Evolutionary conservation across 2,329 filamentous ascomycete species (phyloP), one percentile per base, ranked within the genome.

Genomic region (Fusarium buxicola): DNA sequence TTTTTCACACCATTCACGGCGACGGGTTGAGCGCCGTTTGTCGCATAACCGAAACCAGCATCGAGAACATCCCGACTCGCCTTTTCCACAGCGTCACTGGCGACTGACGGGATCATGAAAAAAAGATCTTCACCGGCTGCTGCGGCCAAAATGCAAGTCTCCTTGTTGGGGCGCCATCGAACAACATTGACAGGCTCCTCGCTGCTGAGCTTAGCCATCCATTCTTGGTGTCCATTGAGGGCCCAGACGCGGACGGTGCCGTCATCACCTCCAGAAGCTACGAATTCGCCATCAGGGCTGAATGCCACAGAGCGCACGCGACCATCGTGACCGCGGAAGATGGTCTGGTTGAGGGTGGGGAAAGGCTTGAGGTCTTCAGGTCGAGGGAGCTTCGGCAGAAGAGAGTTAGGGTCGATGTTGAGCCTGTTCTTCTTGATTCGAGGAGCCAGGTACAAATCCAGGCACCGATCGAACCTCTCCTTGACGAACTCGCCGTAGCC

Each of bases 361-460:
- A 98, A 99, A 2, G 95, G 95, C 72, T 92, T 92, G 55, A 99
- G 84, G 72, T 99, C 94, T 70, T 97, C 92, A 1, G 95, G 94
- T 58, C 91, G 92, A 8, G 96, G 95, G 8, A 99, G 83, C 75
- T 97, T 97, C 11, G 95, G 94, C 31, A 99, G 84, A 46, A 99
- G 82, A 32, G 92, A 96, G 76, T 91, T 91, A 4, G 95, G 95
- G 71, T 99, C 95, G 72, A 99, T 98, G 78, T 98, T 97, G 72
- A 99, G 86, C 76, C 94, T 91, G 80, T 94, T 97, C 76, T 96
- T 91, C 58, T 94, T 88, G 54, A 99, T 88, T 72, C 95, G 86
- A 41, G 96, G 95, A 13, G 96, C 95, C 58, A 99, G 85, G 76
- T 99, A 99, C 15, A 99, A 84, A 78, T 99, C 96, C 68, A 99